Base-by-base conservation (phyloP, 139 green algal species). In the Zygnema circumcarinatum region DNA sequence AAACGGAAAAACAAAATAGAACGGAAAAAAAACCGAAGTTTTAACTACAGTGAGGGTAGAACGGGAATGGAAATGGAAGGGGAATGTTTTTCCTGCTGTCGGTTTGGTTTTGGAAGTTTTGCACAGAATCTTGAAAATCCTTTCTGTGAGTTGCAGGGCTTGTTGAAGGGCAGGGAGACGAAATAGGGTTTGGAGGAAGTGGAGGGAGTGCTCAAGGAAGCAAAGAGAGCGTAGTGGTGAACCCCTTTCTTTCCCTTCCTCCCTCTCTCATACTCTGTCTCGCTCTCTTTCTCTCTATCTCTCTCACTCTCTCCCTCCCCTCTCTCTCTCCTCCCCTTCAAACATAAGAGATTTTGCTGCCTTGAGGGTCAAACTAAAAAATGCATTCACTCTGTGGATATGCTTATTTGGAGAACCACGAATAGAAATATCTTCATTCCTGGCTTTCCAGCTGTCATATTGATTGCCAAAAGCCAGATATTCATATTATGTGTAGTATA, bases 141-240 rank as follows among this genome's bases (percentile, higher is more conserved):
- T 72, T 25, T 33, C 29, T 25, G 25, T 25, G 54, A 72, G 25
- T 72, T 72, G 54, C 16, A 41, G 72, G 31, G 56, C 40, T 81
- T 83, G 41, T 42, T 78, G 40, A 83, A 16, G 35, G 40, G 32
- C 33, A 38, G 16, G 42, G 69, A 52, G 69, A 16, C 35, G 11
- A 41, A 78, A 41, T 39, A 78, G 69, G 36, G 16, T 78, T 39
- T 31, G 39, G 40, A 75, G 76, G 76, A 40, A 35, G 80, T 42
- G 38, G 11, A 16, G 69, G 7, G 36, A 16, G 69, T 16, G 16
- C 3, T 20, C 35, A 41, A 52, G 69, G 35, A 39, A 78, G 69
- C 69, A 78, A 38, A 78, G 69, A 78, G 16, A 41, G 7, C 69
- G 69, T 78, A 22, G 69, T 78, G 69, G 69, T 78, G 69, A 78